These are phyloP conservation scores for Alternaria postmessia DNA, from an alignment of 2,329 filamentous ascomycete genomes.

Conservation along the genomic window DNA sequence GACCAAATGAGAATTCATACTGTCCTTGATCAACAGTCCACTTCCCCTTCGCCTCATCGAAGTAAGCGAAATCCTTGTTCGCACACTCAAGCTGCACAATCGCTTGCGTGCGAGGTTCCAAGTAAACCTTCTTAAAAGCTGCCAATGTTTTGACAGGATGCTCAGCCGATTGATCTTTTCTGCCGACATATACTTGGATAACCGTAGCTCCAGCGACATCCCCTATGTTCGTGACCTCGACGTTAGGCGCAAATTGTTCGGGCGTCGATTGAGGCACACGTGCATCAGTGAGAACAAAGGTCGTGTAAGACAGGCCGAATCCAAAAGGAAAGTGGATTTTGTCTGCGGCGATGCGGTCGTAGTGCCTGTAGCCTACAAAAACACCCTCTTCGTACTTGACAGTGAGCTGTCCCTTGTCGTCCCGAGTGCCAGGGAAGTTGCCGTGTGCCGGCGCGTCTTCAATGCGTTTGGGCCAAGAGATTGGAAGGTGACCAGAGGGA, in stretches of 20 bases:
- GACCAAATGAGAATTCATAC: slow-evolving; percentile 46
- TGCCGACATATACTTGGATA: slow-evolving; percentile 67
- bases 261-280: slow-evolving; percentile 69
- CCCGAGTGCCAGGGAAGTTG: slow-evolving; percentile 51
- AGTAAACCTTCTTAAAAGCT: slow-evolving; percentile 70
- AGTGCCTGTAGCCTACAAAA: slow-evolving; percentile 64
- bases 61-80: slow-evolving; percentile 44
- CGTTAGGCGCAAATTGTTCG: slow-evolving; percentile 38
- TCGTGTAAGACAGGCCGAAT: slow-evolving; percentile 51
- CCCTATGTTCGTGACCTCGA: slow-evolving; percentile 63
- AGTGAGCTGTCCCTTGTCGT: slow-evolving; percentile 66
- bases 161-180: slow-evolving; percentile 39
- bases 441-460: slow-evolving; percentile 49
- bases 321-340: slow-evolving; percentile 55
- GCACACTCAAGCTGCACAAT: slow-evolving; percentile 59
- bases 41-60: slow-evolving; percentile 34
- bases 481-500: slow-evolving; percentile 50
- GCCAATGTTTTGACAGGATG: slow-evolving; percentile 73
- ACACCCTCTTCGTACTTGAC: slow-evolving; percentile 63
- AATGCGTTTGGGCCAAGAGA: slow-evolving; percentile 50
- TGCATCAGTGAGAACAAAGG: slow-evolving; percentile 57
- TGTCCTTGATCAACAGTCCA: slow-evolving; percentile 44
- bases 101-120: slow-evolving; percentile 66
- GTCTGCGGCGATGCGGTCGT: slow-evolving; percentile 67
- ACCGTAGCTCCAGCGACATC: slow-evolving; percentile 58